phyloP scores from a whole-genome alignment of 257 asterid species.

The Avicennia marina region DNA sequence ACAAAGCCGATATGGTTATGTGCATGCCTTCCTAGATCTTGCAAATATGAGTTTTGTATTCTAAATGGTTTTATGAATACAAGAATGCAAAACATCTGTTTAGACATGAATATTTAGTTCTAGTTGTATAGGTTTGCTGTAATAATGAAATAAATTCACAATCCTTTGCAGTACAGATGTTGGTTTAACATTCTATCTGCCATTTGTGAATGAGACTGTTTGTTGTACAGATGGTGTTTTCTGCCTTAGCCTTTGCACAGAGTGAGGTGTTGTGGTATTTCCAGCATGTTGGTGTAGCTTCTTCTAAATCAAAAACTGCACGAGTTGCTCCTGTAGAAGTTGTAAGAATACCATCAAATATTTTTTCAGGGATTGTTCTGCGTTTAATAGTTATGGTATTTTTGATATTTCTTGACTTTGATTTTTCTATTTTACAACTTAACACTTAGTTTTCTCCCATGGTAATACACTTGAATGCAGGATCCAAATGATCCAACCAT shows the following conservation, averaged over 20 bases:
- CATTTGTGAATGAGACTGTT: background rate
- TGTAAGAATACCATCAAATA: constrained; percentile 49
- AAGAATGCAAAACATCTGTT: background rate
- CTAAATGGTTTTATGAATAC: constrained; percentile 5
- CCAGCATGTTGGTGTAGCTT: constrained; percentile 87
- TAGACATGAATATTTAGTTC: constrained; percentile 9
- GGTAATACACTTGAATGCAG: constrained; percentile 39
- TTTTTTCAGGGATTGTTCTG: constrained; percentile 8
- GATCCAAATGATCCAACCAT: constrained; percentile 98
- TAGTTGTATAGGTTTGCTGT: constrained; percentile 10
- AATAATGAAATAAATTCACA: background rate
- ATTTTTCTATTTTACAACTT: background rate
- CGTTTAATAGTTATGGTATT: constrained; percentile 14
- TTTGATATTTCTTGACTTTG: constrained; percentile 12
- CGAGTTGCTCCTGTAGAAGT: constrained; percentile 74
- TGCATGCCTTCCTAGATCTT: constrained; percentile 5
- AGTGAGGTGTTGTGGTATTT: constrained; percentile 97
- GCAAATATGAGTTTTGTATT: background rate
- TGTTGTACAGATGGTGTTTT: constrained; percentile 88
- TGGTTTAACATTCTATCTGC: background rate
- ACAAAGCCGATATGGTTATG: background rate
- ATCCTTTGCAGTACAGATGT: background rate
- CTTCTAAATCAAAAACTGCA: constrained; percentile 71
- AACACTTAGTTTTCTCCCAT: constrained; percentile 6
- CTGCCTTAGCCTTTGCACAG: constrained; percentile 94